Percentiles rank a stretch among this genome's conserved stretches.
Conservation (phyloP, 2,329 filamentous ascomycete genomes). For the Emmonsiellopsis sp. region DNA sequence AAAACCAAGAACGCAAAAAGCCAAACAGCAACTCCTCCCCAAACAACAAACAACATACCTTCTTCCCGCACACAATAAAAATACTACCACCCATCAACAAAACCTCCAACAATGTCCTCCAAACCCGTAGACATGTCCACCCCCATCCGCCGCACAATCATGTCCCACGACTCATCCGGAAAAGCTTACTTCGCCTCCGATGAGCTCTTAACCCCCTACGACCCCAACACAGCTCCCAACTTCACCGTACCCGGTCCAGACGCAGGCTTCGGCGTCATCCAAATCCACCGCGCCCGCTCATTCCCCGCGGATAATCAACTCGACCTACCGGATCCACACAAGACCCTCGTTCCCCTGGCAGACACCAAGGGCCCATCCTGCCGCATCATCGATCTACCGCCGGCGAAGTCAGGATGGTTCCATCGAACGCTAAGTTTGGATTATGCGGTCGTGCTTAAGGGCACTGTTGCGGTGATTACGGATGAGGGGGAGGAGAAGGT, state of each 20-base stretch:
- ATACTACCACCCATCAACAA: too few species aligned
- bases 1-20: too few species aligned
- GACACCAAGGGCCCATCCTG: constrained; percentile 17
- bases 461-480: constrained; percentile 17
- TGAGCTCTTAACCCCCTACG: not conserved
- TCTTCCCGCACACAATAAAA: too few species aligned
- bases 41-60: too few species aligned
- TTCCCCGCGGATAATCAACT: constrained; percentile 18
- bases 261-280: constrained; percentile 8
- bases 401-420: constrained; percentile 14
- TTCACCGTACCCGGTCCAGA: not conserved
- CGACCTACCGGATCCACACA: constrained; percentile 13
- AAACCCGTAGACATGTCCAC: not conserved
- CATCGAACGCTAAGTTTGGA: constrained; percentile 23
- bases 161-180: not conserved
- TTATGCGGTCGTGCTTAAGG: constrained; percentile 20
- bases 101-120: not conserved
- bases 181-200: not conserved
- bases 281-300: constrained; percentile 19
- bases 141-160: not conserved
- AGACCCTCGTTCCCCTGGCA: constrained; percentile 15
- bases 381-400: constrained; percentile 14
- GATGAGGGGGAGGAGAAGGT: constrained; percentile 21
- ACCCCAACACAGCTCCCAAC: not conserved
- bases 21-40: too few species aligned